A percentile compares a stretch with the other conserved stretches of the same genome.
These are phyloP conservation scores for Scedosporium aurantiacum DNA, from an alignment of 2,329 filamentous ascomycete species.

Conservation along the genomic window DNA sequence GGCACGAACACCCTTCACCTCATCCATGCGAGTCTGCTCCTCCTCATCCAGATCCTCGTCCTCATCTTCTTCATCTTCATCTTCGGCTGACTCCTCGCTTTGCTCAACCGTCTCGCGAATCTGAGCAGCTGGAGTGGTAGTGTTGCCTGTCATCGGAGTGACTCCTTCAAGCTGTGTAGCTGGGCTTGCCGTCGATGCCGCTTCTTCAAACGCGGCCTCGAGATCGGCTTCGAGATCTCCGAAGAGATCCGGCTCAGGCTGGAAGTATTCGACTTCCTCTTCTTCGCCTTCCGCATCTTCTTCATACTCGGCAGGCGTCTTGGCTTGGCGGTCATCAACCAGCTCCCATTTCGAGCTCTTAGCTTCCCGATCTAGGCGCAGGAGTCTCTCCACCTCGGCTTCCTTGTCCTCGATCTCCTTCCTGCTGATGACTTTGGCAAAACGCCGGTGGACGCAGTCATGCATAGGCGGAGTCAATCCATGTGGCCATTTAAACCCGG, in stretches of 20 bases:
- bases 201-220: slow-evolving; percentile 39
- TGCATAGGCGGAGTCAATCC: slow-evolving; percentile 83
- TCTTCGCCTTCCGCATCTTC: slow-evolving; percentile 36
- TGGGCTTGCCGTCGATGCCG: slow-evolving; percentile 28
- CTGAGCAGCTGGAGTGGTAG: slow-evolving; percentile 30
- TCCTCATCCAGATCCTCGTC: slow-evolving; percentile 45
- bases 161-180: slow-evolving; percentile 29
- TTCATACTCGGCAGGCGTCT: slow-evolving; percentile 16
- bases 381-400: slow-evolving; percentile 61
- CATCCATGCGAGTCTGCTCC: slow-evolving; percentile 34
- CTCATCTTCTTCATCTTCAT: slow-evolving; percentile 39
- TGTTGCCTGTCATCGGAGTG: slow-evolving; percentile 32
- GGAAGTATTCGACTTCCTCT: slow-evolving; percentile 29
- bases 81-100: slow-evolving; percentile 33
- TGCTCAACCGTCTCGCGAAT: slow-evolving; percentile 35
- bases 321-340: slow-evolving; percentile 38
- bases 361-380: slow-evolving; percentile 56
- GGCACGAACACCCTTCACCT: slow-evolving; percentile 42
- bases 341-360: slow-evolving; percentile 52
- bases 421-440: slow-evolving; percentile 71
- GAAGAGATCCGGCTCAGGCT: slow-evolving; percentile 46
- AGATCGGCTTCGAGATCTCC: slow-evolving; percentile 44
- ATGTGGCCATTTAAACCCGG: slow-evolving; percentile 66
- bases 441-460: slow-evolving; percentile 70
- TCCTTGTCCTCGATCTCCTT: slow-evolving; percentile 81